phyloP scores from a whole-genome alignment of 2,329 filamentous ascomycete genomes.

The Alternaria postmessia region DNA sequence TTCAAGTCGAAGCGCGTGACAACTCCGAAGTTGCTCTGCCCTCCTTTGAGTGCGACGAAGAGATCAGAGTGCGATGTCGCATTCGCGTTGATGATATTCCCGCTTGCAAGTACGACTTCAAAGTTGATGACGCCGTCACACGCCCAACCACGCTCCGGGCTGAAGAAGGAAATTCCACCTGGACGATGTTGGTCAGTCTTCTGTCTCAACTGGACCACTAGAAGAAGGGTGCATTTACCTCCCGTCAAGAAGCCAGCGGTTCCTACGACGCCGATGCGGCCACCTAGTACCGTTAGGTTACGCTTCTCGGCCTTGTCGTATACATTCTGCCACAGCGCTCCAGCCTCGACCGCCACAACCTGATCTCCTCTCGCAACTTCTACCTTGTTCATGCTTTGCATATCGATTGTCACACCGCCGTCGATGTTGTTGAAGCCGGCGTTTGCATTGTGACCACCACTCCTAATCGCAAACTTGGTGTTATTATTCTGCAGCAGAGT shows the following conservation, averaged over 20 bases:
- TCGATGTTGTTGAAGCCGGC: slow-evolving; percentile 40
- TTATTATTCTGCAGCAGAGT: slow-evolving; percentile 17
- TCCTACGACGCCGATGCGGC: slow-evolving; percentile 40
- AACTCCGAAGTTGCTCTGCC: slow-evolving; percentile 55
- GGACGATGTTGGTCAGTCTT: neutral
- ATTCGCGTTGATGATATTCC: slow-evolving; percentile 51
- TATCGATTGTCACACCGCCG: slow-evolving; percentile 44
- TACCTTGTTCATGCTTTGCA: slow-evolving; percentile 33
- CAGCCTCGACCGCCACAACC: slow-evolving; percentile 35
- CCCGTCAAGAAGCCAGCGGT: slow-evolving; percentile 42
- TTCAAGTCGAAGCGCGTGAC: slow-evolving; percentile 54
- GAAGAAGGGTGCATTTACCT: slow-evolving; percentile 22
- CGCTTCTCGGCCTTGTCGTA: slow-evolving; percentile 40
- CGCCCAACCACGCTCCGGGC: slow-evolving; percentile 28
- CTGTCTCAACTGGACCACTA: neutral
- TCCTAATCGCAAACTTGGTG: slow-evolving; percentile 34
- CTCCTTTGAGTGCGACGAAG: slow-evolving; percentile 54
- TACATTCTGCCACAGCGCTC: slow-evolving; percentile 47
- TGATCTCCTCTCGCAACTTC: slow-evolving; percentile 19
- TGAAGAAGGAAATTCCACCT: slow-evolving; percentile 35
- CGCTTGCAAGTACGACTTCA: slow-evolving; percentile 51
- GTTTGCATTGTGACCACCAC: slow-evolving; percentile 37
- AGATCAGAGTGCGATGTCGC: slow-evolving; percentile 46
- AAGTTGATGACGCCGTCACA: slow-evolving; percentile 41
- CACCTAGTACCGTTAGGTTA: slow-evolving; percentile 30